Evolutionary conservation across 2,329 filamentous ascomycete genomes (phyloP).

Genomic region (Xylariales sp.): DNA sequence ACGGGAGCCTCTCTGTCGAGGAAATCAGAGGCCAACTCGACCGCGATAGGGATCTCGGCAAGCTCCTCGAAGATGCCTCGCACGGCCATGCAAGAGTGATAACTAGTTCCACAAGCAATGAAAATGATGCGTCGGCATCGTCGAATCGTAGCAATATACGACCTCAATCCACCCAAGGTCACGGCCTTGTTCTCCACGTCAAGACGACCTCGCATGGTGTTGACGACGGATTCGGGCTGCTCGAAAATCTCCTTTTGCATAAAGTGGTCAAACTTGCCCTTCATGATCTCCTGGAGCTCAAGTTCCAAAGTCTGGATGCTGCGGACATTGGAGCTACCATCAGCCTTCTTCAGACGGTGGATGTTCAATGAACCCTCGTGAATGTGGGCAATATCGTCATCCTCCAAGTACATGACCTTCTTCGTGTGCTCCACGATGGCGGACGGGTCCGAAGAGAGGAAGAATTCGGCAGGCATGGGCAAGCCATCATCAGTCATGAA

Average conservation of each 20-base stretch:
- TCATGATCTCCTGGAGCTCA: constrained; percentile 99
- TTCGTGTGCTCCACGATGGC: constrained; percentile 99
- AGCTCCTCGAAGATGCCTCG: constrained; percentile 98
- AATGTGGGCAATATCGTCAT: constrained; percentile 99
- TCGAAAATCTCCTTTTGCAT: constrained; percentile 99
- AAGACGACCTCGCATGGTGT: constrained; percentile 99
- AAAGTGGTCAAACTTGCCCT: constrained; percentile 99
- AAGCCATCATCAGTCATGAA: constrained; percentile 99
- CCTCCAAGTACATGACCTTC: constrained; percentile 99
- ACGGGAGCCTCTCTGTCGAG: constrained; percentile 95
- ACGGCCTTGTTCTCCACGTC: constrained; percentile 94
- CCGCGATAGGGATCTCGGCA: constrained; percentile 96
- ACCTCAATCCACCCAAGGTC: constrained; percentile 92
- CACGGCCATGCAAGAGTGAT: constrained; percentile 99
- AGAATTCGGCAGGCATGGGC: constrained; percentile 98
- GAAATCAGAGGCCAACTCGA: constrained; percentile 98
- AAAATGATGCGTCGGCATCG: constrained; percentile 98
- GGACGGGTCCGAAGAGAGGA: constrained; percentile 97
- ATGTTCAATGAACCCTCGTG: constrained; percentile 99
- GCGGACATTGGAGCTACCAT: constrained; percentile 95
- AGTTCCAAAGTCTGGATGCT: constrained; percentile 99
- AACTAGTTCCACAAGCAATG: constrained; percentile 98
- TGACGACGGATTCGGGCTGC: constrained; percentile 98
- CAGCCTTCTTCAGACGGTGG: constrained; percentile 95
- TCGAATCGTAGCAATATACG: constrained; percentile 96